A percentile compares a stretch with the other conserved stretches of the same genome.
Evolutionary conservation across 1,284 basidiomycete genomes (phyloP).

Genomic region (Marasmius tenuissimus): DNA sequence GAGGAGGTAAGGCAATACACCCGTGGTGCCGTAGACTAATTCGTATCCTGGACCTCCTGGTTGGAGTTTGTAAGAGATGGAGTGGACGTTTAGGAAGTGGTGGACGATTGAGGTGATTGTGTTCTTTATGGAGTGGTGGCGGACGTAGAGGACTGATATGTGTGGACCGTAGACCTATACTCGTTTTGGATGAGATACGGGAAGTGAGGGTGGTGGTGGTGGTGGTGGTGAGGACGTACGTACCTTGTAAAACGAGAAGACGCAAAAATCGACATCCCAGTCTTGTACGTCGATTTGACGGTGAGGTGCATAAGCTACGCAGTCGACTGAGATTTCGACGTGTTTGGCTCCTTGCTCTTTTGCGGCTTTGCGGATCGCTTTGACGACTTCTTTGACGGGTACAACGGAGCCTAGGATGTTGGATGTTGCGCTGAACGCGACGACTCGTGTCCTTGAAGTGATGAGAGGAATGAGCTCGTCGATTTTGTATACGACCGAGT

Average conservation of each 20-base stretch:
- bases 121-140: slow-evolving; percentile 38
- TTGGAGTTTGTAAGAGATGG: slow-evolving; percentile 62
- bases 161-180: slow-evolving; percentile 77
- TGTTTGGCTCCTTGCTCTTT: slow-evolving; percentile 55
- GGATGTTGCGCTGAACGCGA: slow-evolving; percentile 75
- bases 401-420: slow-evolving; percentile 74
- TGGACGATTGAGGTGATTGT: slow-evolving; percentile 64
- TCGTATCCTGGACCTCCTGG: slow-evolving; percentile 65
- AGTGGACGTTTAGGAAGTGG: slow-evolving; percentile 63
- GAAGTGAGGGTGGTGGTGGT: no score
- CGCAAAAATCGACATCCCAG: slow-evolving; percentile 76
- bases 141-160: slow-evolving; percentile 65
- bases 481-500: slow-evolving; percentile 59
- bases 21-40: slow-evolving; percentile 1
- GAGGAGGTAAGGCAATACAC: slow-evolving; percentile 51
- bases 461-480: slow-evolving; percentile 64
- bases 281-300: slow-evolving; percentile 65
- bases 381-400: slow-evolving; percentile 57
- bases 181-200: no score
- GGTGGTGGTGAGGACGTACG: no score
- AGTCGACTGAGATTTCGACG: slow-evolving; percentile 69
- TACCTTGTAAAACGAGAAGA: slow-evolving; percentile 80
- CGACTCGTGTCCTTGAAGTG: slow-evolving; percentile 63
- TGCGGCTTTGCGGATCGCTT: slow-evolving; percentile 51
- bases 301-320: slow-evolving; percentile 80